These are phyloP conservation scores for Thraustochytrium striatum DNA, from an alignment of 352 stramenopile genomes.

Conservation along the genomic window DNA sequence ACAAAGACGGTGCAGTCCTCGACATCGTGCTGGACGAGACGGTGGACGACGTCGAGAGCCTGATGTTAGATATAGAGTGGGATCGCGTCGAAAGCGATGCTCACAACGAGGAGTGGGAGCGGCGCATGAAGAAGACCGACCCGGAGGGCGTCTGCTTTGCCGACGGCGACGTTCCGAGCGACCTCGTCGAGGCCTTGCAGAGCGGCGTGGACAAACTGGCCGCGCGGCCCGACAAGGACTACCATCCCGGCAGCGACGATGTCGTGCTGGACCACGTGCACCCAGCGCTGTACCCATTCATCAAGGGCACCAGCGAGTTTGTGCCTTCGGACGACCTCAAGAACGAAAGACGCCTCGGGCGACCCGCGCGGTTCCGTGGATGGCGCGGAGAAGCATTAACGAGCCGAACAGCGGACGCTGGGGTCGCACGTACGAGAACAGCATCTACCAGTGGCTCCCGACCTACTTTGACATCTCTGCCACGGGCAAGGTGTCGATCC, in stretches of 20 bases:
- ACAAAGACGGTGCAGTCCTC: too few relatives aligned
- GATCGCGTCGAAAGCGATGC: too few relatives aligned
- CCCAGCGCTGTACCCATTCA: conserved; percentile 50
- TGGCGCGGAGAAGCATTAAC: too few relatives aligned
- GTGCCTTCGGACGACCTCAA: conserved; percentile 13
- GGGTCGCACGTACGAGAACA: background rate
- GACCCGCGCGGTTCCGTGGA: too few relatives aligned
- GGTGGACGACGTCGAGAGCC: too few relatives aligned
- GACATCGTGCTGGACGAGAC: too few relatives aligned
- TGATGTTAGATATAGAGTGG: too few relatives aligned
- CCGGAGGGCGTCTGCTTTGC: background rate
- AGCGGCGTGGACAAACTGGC: background rate
- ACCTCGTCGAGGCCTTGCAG: conserved; percentile 25
- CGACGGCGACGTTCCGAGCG: background rate
- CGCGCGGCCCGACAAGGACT: conserved; percentile 31
- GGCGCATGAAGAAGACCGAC: too few relatives aligned
- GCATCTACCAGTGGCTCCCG: conserved; percentile 43
- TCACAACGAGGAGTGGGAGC: too few relatives aligned
- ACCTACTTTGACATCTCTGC: conserved; percentile 47
- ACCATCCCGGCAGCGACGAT: conserved; percentile 48
- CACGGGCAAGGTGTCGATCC: conserved; percentile 24
- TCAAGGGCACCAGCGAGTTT: background rate
- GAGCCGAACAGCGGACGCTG: too few relatives aligned
- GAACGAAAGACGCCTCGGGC: too few relatives aligned
- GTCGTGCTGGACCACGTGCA: conserved; percentile 50